Base-by-base conservation (phyloP, 768 basidiomycete genomes). In the Tephrocybe sp. region DNA sequence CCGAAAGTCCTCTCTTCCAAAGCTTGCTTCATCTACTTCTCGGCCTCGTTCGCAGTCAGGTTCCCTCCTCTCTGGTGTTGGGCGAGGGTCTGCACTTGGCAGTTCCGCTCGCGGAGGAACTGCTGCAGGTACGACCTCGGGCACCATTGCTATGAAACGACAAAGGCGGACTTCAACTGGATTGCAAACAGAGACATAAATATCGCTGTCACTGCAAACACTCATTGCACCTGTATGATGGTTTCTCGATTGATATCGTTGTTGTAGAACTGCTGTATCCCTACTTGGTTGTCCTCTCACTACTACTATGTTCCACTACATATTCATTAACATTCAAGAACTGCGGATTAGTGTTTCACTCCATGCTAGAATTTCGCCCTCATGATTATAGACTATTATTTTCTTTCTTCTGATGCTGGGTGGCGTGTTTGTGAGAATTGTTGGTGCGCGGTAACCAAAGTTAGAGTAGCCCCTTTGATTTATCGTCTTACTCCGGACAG, bases 121-220 rank as follows among this genome's bases (percentile, higher is more conserved):
- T 18, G 61, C 68, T 13, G 62, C 69, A 12, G 60, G 58, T 31
- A 58, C 61, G 5, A 62, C 63, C 38, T 60, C 61, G 42, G 69
- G 69, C 18, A 60, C 70, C 12, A 63, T 73, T 34, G 69, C 85
- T 31, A 76, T 91, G 79, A 91, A 91, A 70, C 75, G 89, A 55
- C 89, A 91, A 61, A 76, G 89, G 73, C 82, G 89, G 75, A 85
- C 83, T 57, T 90, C 87, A 45, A 76, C 79, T 24, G 75, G 78
- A 52, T 60, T 76, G 40, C 77, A 76, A 54, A 60, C 64, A 50
- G 65, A 69, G 51, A 57, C 59, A 47, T 68, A 60, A n/a, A 59
- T 37, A 12, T 34, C 9, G 11, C 27, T 29, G 27, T 29, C 27
- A 29, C 27, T 34, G 33, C 33, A 15, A 15, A 34, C 33, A 34